Evolutionary conservation across 2,329 filamentous ascomycete species (phyloP).

Genomic region (Aureobasidium zeae): DNA sequence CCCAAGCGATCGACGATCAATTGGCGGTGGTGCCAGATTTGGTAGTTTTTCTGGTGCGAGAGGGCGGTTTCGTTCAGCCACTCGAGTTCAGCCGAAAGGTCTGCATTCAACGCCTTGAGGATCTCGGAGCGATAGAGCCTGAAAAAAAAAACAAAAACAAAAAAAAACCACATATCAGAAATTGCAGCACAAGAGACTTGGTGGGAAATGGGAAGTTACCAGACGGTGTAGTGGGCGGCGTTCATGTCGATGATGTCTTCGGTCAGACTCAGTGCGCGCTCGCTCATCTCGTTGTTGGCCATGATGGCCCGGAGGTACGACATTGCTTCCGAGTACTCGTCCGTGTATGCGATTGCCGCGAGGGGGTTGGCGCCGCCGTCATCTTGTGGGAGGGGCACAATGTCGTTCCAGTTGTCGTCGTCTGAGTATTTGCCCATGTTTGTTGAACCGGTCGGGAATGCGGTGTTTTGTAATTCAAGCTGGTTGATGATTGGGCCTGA

Average conservation of each 20-base stretch:
- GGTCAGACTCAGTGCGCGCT: conserved; percentile 70
- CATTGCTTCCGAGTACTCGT: conserved; percentile 85
- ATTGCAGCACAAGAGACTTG: neutral
- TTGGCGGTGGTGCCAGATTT: conserved; percentile 75
- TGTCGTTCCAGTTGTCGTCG: conserved; percentile 73
- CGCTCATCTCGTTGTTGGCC: conserved; percentile 74
- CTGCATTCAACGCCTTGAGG: conserved; percentile 56
- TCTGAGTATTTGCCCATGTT: conserved; percentile 45
- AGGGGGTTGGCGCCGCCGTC: conserved; percentile 69
- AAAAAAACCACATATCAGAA: no score
- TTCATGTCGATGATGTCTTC: conserved; percentile 88
- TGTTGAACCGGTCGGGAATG: neutral
- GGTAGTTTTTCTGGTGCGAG: conserved; percentile 90
- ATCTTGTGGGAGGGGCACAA: conserved; percentile 71
- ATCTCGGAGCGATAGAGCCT: conserved; percentile 80
- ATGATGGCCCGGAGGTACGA: conserved; percentile 90
- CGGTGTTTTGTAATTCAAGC: neutral
- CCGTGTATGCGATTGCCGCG: conserved; percentile 84
- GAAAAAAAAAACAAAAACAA: no score
- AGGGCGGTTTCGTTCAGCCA: conserved; percentile 84
- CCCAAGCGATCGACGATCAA: conserved; percentile 46
- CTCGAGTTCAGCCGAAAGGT: conserved; percentile 61
- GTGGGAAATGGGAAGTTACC: no score
- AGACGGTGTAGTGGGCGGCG: conserved; percentile 95
- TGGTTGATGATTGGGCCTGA: no score